phyloP scores from a whole-genome alignment of 1,284 basidiomycete species.

The Chalciporus sp. region DNA sequence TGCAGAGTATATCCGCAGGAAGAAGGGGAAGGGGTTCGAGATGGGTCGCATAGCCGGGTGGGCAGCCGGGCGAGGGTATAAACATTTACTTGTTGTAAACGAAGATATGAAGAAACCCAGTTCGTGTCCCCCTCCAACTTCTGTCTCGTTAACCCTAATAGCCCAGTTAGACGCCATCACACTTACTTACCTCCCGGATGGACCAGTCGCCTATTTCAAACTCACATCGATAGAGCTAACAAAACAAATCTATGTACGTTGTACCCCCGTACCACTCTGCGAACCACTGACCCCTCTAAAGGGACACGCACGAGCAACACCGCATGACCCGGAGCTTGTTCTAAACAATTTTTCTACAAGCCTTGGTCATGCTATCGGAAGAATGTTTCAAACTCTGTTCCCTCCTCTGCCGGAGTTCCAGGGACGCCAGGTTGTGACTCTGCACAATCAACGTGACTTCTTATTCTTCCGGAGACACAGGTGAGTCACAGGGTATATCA shows the following conservation, averaged over 20 bases:
- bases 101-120: slow-evolving; percentile 93
- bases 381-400: slow-evolving; percentile 95
- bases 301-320: slow-evolving; percentile 92
- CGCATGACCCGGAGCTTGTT: slow-evolving; percentile 95
- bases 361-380: slow-evolving; percentile 90
- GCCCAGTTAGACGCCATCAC: slow-evolving; percentile 80
- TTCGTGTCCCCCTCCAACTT: slow-evolving; percentile 45
- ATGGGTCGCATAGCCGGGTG: slow-evolving; percentile 92
- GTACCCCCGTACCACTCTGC: slow-evolving; percentile 9
- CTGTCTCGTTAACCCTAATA: slow-evolving; percentile 9
- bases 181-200: slow-evolving; percentile 86
- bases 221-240: slow-evolving; percentile 88
- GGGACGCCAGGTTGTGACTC: slow-evolving; percentile 95
- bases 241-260: slow-evolving; percentile 79
- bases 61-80: slow-evolving; percentile 89
- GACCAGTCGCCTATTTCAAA: slow-evolving; percentile 97
- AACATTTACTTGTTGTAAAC: slow-evolving; percentile 90
- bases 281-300: slow-evolving; percentile 35
- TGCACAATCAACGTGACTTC: slow-evolving; percentile 98
- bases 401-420: slow-evolving; percentile 95
- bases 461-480: slow-evolving; percentile 95
- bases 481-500: slow-evolving; percentile 40
- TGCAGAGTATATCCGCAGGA: slow-evolving; percentile 88
- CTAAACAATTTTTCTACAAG: slow-evolving; percentile 95
- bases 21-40: slow-evolving; percentile 93